These are phyloP conservation scores for Blastobotrys capitulatus DNA, from an alignment of 1,139 yeast species.

Conservation along the genomic window DNA sequence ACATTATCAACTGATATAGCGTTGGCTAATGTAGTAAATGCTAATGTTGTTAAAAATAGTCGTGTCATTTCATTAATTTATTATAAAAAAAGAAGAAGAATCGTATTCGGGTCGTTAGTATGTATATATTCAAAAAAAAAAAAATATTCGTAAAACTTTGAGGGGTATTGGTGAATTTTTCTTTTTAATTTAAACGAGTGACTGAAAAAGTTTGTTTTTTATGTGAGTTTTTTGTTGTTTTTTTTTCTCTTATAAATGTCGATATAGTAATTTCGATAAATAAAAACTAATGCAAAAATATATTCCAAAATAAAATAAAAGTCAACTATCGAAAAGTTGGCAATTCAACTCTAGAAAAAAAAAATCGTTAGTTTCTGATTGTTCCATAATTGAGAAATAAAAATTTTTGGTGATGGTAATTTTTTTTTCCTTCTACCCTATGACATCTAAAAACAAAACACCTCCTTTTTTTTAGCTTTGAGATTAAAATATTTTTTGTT, in stretches of 20 bases:
- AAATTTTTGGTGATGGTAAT: too few relatives aligned
- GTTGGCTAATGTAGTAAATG: not conserved
- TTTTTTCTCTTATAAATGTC: too few relatives aligned
- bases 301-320: too few relatives aligned
- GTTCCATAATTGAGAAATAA: not conserved
- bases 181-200: not conserved
- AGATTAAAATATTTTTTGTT: not conserved
- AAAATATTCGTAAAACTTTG: too few relatives aligned
- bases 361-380: not conserved
- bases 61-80: slow-evolving; percentile 8
- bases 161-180: too few relatives aligned
- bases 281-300: too few relatives aligned
- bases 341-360: not conserved
- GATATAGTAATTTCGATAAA: too few relatives aligned
- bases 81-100: not conserved
- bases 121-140: not conserved
- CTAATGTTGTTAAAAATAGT: slow-evolving; percentile 3
- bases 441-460: not conserved
- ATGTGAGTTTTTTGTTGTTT: not conserved
- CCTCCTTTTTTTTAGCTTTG: not conserved
- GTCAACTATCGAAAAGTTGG: too few relatives aligned
- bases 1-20: slow-evolving; percentile 17
- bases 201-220: not conserved
- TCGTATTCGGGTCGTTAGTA: not conserved
- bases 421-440: too few relatives aligned